These are phyloP conservation scores for Penicillium nucicola DNA, from an alignment of 495 filamentous ascomycete genomes.

Conservation along the genomic window DNA sequence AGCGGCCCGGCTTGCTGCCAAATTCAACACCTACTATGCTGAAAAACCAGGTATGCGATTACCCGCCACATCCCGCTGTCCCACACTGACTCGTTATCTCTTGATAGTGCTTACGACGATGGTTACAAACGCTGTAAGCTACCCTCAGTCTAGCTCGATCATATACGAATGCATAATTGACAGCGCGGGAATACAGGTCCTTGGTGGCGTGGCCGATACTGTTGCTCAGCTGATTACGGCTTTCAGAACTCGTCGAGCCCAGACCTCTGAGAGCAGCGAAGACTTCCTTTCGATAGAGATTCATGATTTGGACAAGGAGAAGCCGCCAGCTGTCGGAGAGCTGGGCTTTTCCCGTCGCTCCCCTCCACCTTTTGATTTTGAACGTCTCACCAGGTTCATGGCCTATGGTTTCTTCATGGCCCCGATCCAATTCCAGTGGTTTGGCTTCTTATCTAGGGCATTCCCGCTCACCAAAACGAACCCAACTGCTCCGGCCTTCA, in stretches of 20 bases:
- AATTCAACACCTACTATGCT: conserved; percentile 92
- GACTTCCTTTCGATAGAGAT: conserved; percentile 85
- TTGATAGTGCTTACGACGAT: conserved; percentile 87
- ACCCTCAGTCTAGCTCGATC: neutral
- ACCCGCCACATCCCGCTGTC: conserved; percentile 1
- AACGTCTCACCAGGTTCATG: conserved; percentile 90
- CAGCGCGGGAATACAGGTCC: conserved; percentile 46
- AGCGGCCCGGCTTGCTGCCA: conserved; percentile 72
- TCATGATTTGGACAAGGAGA: conserved; percentile 82
- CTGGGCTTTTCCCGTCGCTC: conserved; percentile 62
- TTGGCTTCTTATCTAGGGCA: conserved; percentile 73
- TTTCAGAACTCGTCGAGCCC: conserved; percentile 60
- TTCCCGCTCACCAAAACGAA: conserved; percentile 82
- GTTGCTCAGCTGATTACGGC: conserved; percentile 91
- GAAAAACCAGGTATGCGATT: conserved; percentile 66
- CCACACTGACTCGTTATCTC: conserved; percentile 22
- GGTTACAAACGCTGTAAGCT: conserved; percentile 89
- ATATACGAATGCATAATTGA: conserved; percentile 7
- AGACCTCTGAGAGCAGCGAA: conserved; percentile 41
- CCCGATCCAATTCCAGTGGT: conserved; percentile 96
- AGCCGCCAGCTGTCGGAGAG: conserved; percentile 62
- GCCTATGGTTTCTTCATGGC: conserved; percentile 95
- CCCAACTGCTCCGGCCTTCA: conserved; percentile 73
- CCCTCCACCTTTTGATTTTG: conserved; percentile 91
- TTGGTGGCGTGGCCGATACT: conserved; percentile 92